phyloP scores from a whole-genome alignment of 768 basidiomycete species.

The Strobilomyces echinocephalus region DNA sequence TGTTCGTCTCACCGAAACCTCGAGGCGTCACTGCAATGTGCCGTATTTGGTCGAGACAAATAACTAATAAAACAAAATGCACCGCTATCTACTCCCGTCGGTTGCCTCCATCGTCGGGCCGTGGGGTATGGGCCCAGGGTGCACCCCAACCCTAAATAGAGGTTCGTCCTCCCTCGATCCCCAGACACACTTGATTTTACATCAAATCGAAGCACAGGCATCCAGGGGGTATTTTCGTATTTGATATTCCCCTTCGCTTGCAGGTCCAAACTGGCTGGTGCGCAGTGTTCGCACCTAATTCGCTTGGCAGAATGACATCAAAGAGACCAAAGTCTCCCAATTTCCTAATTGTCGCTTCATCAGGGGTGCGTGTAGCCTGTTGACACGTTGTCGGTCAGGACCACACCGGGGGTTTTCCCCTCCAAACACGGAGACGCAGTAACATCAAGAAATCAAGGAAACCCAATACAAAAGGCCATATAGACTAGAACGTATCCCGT shows the following conservation, averaged over 20 bases:
- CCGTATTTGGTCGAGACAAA: conserved; percentile 31
- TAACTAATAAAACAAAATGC: conserved; percentile 11
- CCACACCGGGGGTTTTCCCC: neutral
- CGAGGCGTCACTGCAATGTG: conserved; percentile 26
- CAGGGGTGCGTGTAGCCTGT: conserved; percentile 13
- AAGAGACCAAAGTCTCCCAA: neutral
- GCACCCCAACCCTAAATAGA: neutral
- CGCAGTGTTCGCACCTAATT: conserved; percentile 14
- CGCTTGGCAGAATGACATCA: conserved; percentile 5
- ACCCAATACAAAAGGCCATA: neutral
- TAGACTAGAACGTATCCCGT: conserved; percentile 5
- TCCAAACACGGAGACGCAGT: neutral
- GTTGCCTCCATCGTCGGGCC: neutral
- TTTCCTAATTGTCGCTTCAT: conserved; percentile 13
- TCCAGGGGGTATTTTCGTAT: conserved; percentile 11
- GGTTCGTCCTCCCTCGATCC: conserved; percentile 8
- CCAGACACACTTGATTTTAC: conserved; percentile 6
- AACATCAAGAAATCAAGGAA: conserved; percentile 6
- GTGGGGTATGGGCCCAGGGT: neutral
- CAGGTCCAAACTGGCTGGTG: conserved; percentile 6
- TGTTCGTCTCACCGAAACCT: conserved; percentile 25
- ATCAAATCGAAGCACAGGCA: conserved; percentile 9
- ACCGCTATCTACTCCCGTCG: neutral
- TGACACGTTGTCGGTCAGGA: conserved; percentile 18
- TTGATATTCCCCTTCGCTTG: conserved; percentile 16